Conservation (phyloP, 192 early-diverging fungal genomes). For the Pilobolus umbonatus region DNA sequence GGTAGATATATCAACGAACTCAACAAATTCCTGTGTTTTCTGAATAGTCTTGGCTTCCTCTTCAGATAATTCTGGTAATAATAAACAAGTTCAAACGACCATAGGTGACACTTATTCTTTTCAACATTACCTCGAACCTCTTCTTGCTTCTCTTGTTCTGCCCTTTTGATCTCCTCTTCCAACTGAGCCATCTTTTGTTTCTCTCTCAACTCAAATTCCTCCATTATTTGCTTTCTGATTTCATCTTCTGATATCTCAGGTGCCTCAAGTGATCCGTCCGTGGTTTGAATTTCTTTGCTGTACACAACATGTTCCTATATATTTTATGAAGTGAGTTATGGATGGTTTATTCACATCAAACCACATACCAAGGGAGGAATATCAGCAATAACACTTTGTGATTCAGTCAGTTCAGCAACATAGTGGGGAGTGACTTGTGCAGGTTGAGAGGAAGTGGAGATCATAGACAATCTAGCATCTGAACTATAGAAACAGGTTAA, state of each 20-base stretch:
- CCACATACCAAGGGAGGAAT: conserved; percentile 83
- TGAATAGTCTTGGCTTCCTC: conserved; percentile 77
- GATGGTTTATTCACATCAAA: no score
- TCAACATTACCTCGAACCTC: conserved; percentile 33
- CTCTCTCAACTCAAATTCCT: conserved; percentile 58
- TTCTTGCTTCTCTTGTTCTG: conserved; percentile 31
- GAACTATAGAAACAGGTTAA: background rate
- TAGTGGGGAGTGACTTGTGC: background rate
- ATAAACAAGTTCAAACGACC: background rate
- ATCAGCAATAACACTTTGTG: conserved; percentile 79
- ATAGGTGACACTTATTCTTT: background rate
- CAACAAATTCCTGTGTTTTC: conserved; percentile 66
- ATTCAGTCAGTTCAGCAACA: conserved; percentile 64
- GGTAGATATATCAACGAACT: conserved; percentile 84
- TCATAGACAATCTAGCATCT: conserved; percentile 3
- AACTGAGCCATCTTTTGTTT: conserved; percentile 37
- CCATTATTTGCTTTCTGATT: conserved; percentile 53
- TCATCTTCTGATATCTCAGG: conserved; percentile 46
- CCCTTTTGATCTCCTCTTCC: conserved; percentile 45
- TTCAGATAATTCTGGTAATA: conserved; percentile 73
- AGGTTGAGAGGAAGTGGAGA: conserved; percentile 15
- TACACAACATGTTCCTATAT: conserved; percentile 76
- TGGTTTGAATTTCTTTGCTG: conserved; percentile 83
- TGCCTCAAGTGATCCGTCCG: conserved; percentile 49
- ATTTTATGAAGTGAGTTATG: background rate